Evolutionary conservation across 2,329 filamentous ascomycete genomes (phyloP).

Genomic region (Aspergillus sp.): DNA sequence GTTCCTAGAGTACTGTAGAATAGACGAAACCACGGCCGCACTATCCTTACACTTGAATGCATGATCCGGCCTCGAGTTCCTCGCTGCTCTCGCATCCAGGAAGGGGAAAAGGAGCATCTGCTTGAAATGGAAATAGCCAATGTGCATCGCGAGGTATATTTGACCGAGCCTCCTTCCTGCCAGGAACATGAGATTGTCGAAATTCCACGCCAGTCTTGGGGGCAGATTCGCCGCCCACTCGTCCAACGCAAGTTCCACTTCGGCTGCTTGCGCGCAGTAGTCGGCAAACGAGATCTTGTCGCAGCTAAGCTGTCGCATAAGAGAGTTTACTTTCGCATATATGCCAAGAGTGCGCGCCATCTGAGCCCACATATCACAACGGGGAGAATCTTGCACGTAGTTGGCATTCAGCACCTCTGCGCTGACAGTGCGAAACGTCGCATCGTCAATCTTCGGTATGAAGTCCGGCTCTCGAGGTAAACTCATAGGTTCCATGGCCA

Average conservation of each 20-base stretch:
- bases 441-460: slow-evolving; percentile 19
- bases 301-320: slow-evolving; percentile 17
- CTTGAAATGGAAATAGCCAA: slow-evolving; percentile 21
- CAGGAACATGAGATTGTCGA: slow-evolving; percentile 15
- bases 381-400: background rate
- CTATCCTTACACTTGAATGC: slow-evolving; percentile 19
- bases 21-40: slow-evolving; percentile 17
- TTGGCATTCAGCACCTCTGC: slow-evolving; percentile 6
- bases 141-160: slow-evolving; percentile 24
- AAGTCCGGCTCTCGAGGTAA: slow-evolving; percentile 1
- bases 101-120: slow-evolving; percentile 26
- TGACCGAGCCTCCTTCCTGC: slow-evolving; percentile 16
- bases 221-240: slow-evolving; percentile 17
- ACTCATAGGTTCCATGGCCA: slow-evolving; percentile 17
- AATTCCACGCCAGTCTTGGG: slow-evolving; percentile 11
- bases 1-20: slow-evolving; percentile 16
- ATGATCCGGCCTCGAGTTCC: background rate
- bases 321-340: slow-evolving; percentile 17
- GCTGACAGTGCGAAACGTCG: slow-evolving; percentile 14
- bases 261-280: slow-evolving; percentile 15
- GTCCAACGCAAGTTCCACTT: slow-evolving; percentile 14
- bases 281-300: slow-evolving; percentile 14
- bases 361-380: slow-evolving; percentile 23
- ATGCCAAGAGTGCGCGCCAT: slow-evolving; percentile 20
- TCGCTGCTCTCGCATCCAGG: slow-evolving; percentile 11